Evolutionary conservation across 2,329 filamentous ascomycete genomes (phyloP), one percentile per base, ranked within the genome.

Genomic region (Xylariomycetidae sp.): DNA sequence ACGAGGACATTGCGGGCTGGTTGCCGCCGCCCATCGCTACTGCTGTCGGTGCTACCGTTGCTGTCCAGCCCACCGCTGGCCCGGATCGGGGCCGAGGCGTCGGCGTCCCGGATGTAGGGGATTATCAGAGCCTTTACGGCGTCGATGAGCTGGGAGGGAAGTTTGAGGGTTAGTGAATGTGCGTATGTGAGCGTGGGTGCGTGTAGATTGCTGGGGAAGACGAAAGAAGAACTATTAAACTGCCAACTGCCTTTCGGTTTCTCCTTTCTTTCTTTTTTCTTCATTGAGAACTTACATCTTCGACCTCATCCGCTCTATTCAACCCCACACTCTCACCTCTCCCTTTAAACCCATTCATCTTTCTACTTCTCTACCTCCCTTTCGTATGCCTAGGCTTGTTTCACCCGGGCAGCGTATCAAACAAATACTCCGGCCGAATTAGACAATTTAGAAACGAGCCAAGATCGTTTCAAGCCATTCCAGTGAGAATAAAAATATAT

Each of bases 101-200:
- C 84, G 25, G 85, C 82, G n/a, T 72, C 66, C 40, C 66, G 70
- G 48, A 90, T 78, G 57, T 84, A 88, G 1, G 81, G 80, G 14
- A 88, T 63, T 37, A 89, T 74, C 34, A 88, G 68, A 7, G 69
- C 63, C 58, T 82, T 75, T 30, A 89, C 74, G 4, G 82, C 74
- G 35, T 73, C 67, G 30, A 88, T 70, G 29, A 88, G 72, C 84
- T 88, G 25, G 7, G 3, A 3, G 6, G n/a, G n/a, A 12, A 19
- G 14, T 27, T 14, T 30, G 12, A 5, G 8, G 13, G 14, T 16
- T 23, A 27, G n/a, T 16, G 26, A 27, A 16, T 10, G 26, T 8
- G 15, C 6, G 6, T 27, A 27, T 27, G 25, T 14, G 25, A 10
- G n/a, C 14, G 13, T 27, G 14, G n/a, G 16, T 27, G 16, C 8